These are phyloP conservation scores for Pogostemon cablin DNA, from an alignment of 257 asterid species.

Conservation along the genomic window DNA sequence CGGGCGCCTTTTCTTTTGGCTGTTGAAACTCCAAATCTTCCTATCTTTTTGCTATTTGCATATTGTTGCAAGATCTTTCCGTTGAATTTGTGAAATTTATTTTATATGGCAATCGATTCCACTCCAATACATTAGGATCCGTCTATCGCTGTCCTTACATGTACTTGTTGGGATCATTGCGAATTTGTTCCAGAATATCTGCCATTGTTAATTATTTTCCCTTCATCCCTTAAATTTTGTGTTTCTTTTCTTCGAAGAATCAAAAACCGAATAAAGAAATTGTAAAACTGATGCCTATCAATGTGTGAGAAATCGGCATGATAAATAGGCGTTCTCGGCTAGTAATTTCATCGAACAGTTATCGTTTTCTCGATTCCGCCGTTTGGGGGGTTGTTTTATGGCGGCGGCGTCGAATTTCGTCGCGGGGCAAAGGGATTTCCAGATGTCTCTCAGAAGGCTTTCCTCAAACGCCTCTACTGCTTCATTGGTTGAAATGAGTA, in stretches of 20 bases:
- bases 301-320: constrained; percentile 52
- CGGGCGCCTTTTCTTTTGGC: constrained; percentile 3
- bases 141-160: constrained; percentile 5
- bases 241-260: not conserved
- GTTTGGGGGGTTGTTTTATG: constrained; percentile 43
- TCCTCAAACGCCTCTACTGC: constrained; percentile 36
- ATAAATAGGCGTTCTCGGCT: constrained; percentile 45
- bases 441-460: constrained; percentile 37
- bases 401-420: constrained; percentile 52
- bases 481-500: constrained; percentile 29
- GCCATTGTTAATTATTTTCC: constrained; percentile 7
- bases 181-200: not conserved
- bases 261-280: not conserved
- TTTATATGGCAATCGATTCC: constrained; percentile 24
- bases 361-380: constrained; percentile 32
- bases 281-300: constrained; percentile 11
- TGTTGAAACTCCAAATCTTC: constrained; percentile 5
- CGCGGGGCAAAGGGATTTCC: constrained; percentile 46
- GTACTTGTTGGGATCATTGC: constrained; percentile 19
- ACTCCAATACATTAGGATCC: constrained; percentile 18
- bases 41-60: not conserved
- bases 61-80: not conserved
- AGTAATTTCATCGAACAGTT: constrained; percentile 28
- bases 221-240: not conserved
- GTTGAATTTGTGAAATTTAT: constrained; percentile 17